Evolutionary conservation across 371 early-diverging fungal species (phyloP), one percentile per base, ranked within the genome.

Genomic region (Mortierella sp.): DNA sequence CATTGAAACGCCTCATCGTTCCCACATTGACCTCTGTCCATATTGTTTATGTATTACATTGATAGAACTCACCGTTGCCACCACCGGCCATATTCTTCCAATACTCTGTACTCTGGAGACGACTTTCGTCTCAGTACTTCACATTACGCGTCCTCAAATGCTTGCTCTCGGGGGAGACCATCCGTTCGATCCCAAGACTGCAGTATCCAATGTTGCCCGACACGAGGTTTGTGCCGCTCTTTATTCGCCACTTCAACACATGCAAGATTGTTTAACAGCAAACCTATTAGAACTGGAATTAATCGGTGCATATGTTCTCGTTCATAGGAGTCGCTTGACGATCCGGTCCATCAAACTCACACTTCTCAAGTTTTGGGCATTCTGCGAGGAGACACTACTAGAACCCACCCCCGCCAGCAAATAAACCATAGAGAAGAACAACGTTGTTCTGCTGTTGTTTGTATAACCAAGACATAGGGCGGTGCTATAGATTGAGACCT

Each of bases 151-250:
- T 92, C 2, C 89, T 92, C 32, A 89, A 87, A 44, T 91, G 92
- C 73, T 87, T 93, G 21, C 80, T 93, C n/a, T 90, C 91, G 71
- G 93, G 93, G 4, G 92, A 92, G 54, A 91, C 92, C 4, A 93
- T 93, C 60, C 90, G 90, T 43, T 92, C 93, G 8, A 92, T 91
- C 55, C 93, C 92, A 32, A 89, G 91, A 76, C 75, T 93, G 60
- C 93, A 90, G 88, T 92, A 93, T 60, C 90, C 93, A 43, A 93
- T 93, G 93, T 80, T 93, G 32, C 93, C 93, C 1, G 92, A 91
- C 75, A 89, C 85, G 72, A 89, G 92, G 91, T 91, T 79, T 80
- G 71, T 24, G 21, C 24, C 18, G 2, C 7, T 35, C 7, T 29
- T 29, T 35, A 2, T 16, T 12, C 18, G 0, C 35, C 58, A 18